Evolutionary conservation across 176 grass and related monocot species (phyloP).

Genomic region (Chloris gayana): DNA sequence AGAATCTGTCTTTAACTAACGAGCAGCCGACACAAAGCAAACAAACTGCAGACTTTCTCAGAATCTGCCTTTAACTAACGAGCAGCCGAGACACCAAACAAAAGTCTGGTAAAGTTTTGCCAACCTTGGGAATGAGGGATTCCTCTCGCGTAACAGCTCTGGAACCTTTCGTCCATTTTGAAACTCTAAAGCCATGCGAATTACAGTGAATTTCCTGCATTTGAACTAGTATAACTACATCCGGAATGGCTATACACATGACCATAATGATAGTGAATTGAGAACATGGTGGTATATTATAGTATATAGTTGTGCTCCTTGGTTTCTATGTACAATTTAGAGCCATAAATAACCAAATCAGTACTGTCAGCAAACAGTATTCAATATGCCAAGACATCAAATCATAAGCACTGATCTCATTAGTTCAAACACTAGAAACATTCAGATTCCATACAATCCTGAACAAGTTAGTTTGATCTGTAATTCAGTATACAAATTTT

Average conservation of each 20-base stretch:
- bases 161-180: too few species aligned
- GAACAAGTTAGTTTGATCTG: not conserved
- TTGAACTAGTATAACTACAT: too few species aligned
- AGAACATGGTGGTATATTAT: too few species aligned
- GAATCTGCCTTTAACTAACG: not conserved
- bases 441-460: not conserved
- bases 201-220: too few species aligned
- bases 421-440: too few species aligned
- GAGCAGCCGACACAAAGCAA: too few species aligned
- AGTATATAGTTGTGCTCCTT: too few species aligned
- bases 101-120: not conserved
- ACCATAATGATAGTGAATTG: too few species aligned
- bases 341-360: not conserved
- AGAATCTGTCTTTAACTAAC: too few species aligned
- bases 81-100: not conserved
- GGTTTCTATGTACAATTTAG: not conserved
- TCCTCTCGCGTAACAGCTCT: too few species aligned
- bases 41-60: not conserved
- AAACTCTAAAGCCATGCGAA: not conserved
- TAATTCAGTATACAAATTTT: conserved; percentile 19
- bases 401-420: not conserved
- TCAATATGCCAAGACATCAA: not conserved
- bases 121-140: not conserved
- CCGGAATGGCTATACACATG: too few species aligned
- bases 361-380: too few species aligned